These are phyloP conservation scores for Syncephalastrum racemosum DNA, from an alignment of 371 early-diverging fungal genomes.

Conservation along the genomic window DNA sequence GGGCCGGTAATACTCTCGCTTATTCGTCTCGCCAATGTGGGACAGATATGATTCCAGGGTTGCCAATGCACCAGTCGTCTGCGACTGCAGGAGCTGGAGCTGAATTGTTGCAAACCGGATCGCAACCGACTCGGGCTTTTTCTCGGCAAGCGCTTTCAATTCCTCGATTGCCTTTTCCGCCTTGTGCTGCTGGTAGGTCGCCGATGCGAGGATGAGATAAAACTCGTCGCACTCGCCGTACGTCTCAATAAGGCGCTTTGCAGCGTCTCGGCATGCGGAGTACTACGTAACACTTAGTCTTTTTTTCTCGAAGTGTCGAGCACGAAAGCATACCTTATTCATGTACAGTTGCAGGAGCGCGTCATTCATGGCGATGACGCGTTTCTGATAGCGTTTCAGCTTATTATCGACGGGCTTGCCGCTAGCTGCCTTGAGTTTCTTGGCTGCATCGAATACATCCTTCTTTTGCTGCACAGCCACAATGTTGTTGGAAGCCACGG, in stretches of 20 bases:
- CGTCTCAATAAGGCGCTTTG: slow-evolving; percentile 50
- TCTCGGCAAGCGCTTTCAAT: slow-evolving; percentile 44
- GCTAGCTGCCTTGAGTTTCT: slow-evolving; percentile 58
- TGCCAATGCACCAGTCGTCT: slow-evolving; percentile 50
- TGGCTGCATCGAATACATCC: slow-evolving; percentile 60
- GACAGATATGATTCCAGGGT: slow-evolving; percentile 52
- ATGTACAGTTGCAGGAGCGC: slow-evolving; percentile 61
- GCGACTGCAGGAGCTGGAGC: slow-evolving; percentile 55
- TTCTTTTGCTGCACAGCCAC: slow-evolving; percentile 55
- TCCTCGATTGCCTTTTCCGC: slow-evolving; percentile 61
- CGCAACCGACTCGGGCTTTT: slow-evolving; percentile 51
- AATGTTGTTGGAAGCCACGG: slow-evolving; percentile 72
- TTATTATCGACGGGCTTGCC: slow-evolving; percentile 60
- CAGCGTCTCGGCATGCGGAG: slow-evolving; percentile 56
- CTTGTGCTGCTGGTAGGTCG: slow-evolving; percentile 55
- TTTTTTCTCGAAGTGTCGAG: neutral
- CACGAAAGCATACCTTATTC: slow-evolving; percentile 49
- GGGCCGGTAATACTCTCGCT: slow-evolving; percentile 46
- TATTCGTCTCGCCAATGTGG: slow-evolving; percentile 24
- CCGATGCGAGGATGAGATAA: slow-evolving; percentile 62
- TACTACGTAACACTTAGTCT: slow-evolving; percentile 22
- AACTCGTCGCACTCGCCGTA: slow-evolving; percentile 65
- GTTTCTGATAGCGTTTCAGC: slow-evolving; percentile 62
- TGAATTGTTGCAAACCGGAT: slow-evolving; percentile 69
- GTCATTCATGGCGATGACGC: slow-evolving; percentile 70